phyloP scores from a whole-genome alignment of 1,284 basidiomycete genomes.

The Bondarzewia mesenterica region DNA sequence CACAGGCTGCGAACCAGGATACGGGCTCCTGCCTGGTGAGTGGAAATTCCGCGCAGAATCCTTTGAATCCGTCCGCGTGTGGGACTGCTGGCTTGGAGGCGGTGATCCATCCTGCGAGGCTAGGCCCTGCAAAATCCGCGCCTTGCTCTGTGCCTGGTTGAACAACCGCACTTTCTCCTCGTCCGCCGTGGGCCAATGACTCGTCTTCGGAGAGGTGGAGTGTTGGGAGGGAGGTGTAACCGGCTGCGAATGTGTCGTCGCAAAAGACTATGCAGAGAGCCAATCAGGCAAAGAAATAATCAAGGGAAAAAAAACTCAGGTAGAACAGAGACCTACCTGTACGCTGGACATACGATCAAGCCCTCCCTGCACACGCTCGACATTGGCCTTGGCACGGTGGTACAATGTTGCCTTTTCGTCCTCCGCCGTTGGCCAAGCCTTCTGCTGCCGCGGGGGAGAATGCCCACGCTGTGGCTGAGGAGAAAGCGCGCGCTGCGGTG shows the following conservation, averaged over 20 bases:
- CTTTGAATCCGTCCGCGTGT: conserved; percentile 11
- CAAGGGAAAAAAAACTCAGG: too few species aligned
- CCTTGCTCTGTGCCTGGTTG: conserved; percentile 56
- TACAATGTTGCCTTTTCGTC: conserved; percentile 64
- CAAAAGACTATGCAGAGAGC: neutral
- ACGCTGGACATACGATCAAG: conserved; percentile 16
- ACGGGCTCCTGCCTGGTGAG: conserved; percentile 4
- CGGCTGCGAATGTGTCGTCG: neutral
- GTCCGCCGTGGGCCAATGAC: conserved; percentile 56
- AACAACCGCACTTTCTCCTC: conserved; percentile 66
- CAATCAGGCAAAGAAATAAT: too few species aligned
- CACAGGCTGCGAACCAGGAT: neutral
- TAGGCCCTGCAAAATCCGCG: conserved; percentile 37
- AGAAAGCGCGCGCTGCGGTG: neutral
- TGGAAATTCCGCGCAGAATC: conserved; percentile 9
- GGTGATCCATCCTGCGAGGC: conserved; percentile 5
- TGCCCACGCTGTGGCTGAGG: neutral
- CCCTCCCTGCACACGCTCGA: conserved; percentile 46
- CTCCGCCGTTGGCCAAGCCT: conserved; percentile 45
- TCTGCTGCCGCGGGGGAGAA: conserved; percentile 8
- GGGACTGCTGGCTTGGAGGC: conserved; percentile 1
- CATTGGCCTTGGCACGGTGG: conserved; percentile 53
- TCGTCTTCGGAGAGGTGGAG: conserved; percentile 1
- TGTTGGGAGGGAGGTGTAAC: conserved; percentile 6
- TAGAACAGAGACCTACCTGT: conserved; percentile 9